These are phyloP conservation scores for Epichloe sibirici DNA, from an alignment of 2,329 filamentous ascomycete species.

Conservation along the genomic window DNA sequence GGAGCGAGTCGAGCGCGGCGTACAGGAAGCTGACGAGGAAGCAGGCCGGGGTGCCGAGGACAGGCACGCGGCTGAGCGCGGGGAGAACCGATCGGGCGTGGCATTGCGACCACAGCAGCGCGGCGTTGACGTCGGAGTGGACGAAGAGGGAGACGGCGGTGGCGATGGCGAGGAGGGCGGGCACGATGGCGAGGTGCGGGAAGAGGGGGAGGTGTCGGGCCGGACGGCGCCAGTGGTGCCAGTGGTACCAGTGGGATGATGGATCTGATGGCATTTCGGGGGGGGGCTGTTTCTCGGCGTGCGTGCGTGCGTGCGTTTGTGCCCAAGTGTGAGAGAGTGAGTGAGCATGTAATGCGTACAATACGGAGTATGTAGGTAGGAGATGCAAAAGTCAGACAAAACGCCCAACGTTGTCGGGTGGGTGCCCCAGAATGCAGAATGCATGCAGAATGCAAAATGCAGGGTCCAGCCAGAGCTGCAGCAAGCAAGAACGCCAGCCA, in stretches of 20 bases:
- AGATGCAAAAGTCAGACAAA: too few relatives aligned
- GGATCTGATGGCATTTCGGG: neutral
- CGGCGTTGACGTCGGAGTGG: conserved; percentile 37
- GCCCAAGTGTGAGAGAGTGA: too few relatives aligned
- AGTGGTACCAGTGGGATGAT: too few relatives aligned
- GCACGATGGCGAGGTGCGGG: conserved; percentile 37
- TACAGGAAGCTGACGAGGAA: conserved; percentile 39
- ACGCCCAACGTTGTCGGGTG: too few relatives aligned
- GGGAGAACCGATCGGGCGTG: conserved; percentile 34
- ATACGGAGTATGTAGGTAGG: too few relatives aligned
- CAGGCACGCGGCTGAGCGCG: conserved; percentile 29
- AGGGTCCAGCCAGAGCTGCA: too few relatives aligned
- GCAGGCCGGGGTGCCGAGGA: conserved; percentile 34
- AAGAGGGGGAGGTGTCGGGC: conserved; percentile 41
- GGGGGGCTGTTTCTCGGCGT: too few relatives aligned
- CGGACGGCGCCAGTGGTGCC: conserved; percentile 24
- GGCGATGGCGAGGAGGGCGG: conserved; percentile 32
- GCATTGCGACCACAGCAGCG: conserved; percentile 42
- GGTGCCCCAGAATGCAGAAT: too few relatives aligned
- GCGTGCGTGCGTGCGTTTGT: neutral
- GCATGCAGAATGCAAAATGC: too few relatives aligned
- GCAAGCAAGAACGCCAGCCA: too few relatives aligned
- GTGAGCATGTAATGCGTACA: too few relatives aligned
- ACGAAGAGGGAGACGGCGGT: conserved; percentile 30
- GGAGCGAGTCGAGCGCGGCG: conserved; percentile 28